Conservation (phyloP, 352 stramenopile genomes). For the Phytopythium litorale region DNA sequence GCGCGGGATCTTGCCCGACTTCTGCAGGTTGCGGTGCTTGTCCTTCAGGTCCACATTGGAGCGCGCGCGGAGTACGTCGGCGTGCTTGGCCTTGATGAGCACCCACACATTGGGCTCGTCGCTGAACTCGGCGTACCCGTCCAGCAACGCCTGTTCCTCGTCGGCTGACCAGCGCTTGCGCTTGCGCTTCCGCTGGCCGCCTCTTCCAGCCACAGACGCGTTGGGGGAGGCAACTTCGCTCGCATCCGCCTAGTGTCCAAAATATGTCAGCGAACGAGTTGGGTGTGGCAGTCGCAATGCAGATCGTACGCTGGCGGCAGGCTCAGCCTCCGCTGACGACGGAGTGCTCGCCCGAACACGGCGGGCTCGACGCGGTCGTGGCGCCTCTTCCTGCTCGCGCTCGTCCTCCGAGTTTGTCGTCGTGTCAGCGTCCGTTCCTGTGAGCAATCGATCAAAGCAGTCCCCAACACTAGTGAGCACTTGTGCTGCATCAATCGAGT, state of each 20-base stretch:
- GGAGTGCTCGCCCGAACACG: background rate
- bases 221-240: background rate
- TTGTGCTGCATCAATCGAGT: background rate
- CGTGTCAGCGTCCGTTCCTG: background rate
- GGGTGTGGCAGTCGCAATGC: background rate
- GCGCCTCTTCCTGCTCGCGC: background rate
- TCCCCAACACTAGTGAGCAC: background rate
- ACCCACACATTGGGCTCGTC: constrained; percentile 56
- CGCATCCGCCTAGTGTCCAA: background rate
- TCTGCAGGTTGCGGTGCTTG: constrained; percentile 77
- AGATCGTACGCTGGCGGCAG: background rate
- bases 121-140: constrained; percentile 53
- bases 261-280: background rate
- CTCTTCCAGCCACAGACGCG: background rate
- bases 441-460: background rate
- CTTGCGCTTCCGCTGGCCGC: constrained; percentile 12
- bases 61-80: constrained; percentile 35
- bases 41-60: constrained; percentile 82
- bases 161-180: constrained; percentile 45
- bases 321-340: background rate
- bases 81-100: constrained; percentile 61
- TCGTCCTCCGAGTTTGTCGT: background rate
- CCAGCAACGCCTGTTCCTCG: constrained; percentile 53
- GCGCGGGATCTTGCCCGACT: constrained; percentile 28
- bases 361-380: background rate